Evolutionary conservation across 192 early-diverging fungal genomes (phyloP).

Genomic region (Geranomyces michiganensis): DNA sequence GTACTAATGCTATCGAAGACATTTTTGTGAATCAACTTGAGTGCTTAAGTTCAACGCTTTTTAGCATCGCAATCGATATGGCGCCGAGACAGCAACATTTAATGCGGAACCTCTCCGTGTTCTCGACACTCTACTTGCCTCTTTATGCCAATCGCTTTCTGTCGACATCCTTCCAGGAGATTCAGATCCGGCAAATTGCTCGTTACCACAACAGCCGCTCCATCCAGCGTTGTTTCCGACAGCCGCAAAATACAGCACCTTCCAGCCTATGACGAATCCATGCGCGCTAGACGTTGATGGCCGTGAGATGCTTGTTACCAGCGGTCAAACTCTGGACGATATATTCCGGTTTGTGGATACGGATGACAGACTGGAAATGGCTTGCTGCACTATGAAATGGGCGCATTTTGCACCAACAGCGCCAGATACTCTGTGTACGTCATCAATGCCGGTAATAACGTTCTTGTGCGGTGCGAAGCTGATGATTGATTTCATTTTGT

Average conservation of each 20-base stretch:
- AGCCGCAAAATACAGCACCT: constrained; percentile 61
- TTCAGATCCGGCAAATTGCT: constrained; percentile 73
- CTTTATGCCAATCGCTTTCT: constrained; percentile 62
- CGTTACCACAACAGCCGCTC: constrained; percentile 88
- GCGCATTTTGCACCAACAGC: constrained; percentile 89
- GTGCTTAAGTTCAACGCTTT: neutral
- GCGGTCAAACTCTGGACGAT: constrained; percentile 90
- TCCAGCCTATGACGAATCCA: constrained; percentile 80
- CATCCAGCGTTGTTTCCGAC: constrained; percentile 71
- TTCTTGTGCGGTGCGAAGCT: neutral
- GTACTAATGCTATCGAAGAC: too few species aligned
- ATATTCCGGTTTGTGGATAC: constrained; percentile 68
- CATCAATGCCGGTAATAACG: too few species aligned
- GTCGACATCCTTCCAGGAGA: constrained; percentile 84
- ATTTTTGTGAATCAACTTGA: too few species aligned
- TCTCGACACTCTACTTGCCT: constrained; percentile 70
- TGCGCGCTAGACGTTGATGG: constrained; percentile 70
- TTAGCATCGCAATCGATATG: constrained; percentile 8
- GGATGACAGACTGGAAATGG: constrained; percentile 70
- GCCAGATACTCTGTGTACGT: constrained; percentile 91
- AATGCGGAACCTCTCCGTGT: constrained; percentile 53
- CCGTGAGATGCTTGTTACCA: constrained; percentile 71
- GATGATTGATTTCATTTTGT: neutral
- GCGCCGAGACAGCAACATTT: constrained; percentile 25
- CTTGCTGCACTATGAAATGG: constrained; percentile 75